Base-by-base conservation (phyloP, 106 monocot species). In the Apostasia shenzhenica region DNA sequence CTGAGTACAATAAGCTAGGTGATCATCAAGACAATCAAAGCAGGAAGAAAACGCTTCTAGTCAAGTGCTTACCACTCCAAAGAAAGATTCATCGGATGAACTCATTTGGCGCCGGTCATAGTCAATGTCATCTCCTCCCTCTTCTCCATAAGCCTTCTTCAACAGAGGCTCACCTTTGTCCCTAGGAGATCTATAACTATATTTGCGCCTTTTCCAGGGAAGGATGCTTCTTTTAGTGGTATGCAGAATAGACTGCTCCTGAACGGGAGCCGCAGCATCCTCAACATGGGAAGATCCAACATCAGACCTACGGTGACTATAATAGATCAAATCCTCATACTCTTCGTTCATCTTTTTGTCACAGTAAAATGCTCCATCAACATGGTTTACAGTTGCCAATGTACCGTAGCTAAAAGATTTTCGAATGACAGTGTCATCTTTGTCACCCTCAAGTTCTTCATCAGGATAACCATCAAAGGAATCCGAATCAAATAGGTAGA, bases 321-420 rank as follows among this genome's bases (percentile, higher is more conserved):
- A 88, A 57, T 82, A 88, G 46, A 88, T 73, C 76, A 76, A 81
- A 63, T 81, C 84, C 46, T 81, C 76, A 66, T 66, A 50, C 67
- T 75, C 67, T 57, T 11, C 45, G 5, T 50, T 61, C 1, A 8
- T 4, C 12, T 57, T 57, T 43, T 40, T 68, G 6, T 54, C 67
- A 13, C 26, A 68, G 40, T 50, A 41, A 41, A 68, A 13, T 8
- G 48, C 9, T 41, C 67, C 54, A 54, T 80, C 81, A 41, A 82
- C 10, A 51, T 72, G 77, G 69, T 92, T 92, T 41, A 81, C 81
- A 76, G 83, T 81, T 51, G 81, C 76, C 67, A 86, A 72, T 43
- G 86, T 67, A 38, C 84, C 95, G 69, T 95, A 95, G 70, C 86
- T 92, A 72, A 91, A 92, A 41, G 95, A 95, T 67, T 95, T 95